Evolutionary conservation across 2,329 filamentous ascomycete species (phyloP).

Genomic region (Colletotrichum lini): DNA sequence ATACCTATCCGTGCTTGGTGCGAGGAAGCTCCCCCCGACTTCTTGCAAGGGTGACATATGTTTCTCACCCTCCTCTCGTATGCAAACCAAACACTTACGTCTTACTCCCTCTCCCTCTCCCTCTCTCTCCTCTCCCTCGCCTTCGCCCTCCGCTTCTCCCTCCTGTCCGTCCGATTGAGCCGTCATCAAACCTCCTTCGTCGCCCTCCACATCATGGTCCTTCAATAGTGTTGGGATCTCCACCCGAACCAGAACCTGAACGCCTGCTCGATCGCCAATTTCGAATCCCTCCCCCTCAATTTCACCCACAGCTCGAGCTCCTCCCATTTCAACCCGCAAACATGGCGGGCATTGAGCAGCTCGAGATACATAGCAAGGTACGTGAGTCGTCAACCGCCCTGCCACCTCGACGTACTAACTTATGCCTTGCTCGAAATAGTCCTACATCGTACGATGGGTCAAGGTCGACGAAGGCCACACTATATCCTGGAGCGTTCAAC

Average conservation of each 20-base stretch:
- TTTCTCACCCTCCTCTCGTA: constrained; percentile 40
- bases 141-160: constrained; percentile 9
- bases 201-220: constrained; percentile 30
- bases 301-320: constrained; percentile 24
- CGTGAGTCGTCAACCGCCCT: constrained; percentile 45
- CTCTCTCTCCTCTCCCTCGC: constrained; percentile 8
- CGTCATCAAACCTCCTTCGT: constrained; percentile 4
- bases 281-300: background rate
- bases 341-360: constrained; percentile 96
- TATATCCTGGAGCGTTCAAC: constrained; percentile 97
- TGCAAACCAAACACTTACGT: constrained; percentile 1
- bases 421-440: constrained; percentile 66
- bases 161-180: constrained; percentile 28
- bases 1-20: background rate
- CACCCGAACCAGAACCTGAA: background rate
- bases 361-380: constrained; percentile 98
- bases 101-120: constrained; percentile 16
- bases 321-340: constrained; percentile 42
- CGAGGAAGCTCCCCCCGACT: constrained; percentile 11
- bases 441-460: constrained; percentile 98
- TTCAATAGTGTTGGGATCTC: constrained; percentile 22
- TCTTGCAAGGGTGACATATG: constrained; percentile 15
- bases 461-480: constrained; percentile 91
- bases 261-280: background rate
- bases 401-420: constrained; percentile 33